Evolutionary conservation across 805 yeast species (phyloP), one percentile per base, ranked within the genome.

Genomic region (Saccharomycopsis vini): DNA sequence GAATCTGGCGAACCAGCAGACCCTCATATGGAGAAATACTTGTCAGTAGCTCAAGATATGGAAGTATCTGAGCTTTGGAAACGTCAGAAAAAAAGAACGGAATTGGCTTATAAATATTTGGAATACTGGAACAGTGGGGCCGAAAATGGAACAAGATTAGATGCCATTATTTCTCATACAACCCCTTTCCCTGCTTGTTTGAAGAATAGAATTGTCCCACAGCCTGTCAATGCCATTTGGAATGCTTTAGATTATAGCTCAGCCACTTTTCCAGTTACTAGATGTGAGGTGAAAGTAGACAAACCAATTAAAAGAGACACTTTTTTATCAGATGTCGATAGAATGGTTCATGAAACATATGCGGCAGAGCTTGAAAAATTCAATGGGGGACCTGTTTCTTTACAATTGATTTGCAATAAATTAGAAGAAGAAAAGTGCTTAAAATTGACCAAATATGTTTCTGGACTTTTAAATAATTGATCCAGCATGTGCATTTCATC

Each of bases 331-430:
- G 66, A 63, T 2, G 54, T 66, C 3, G 83, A 77, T 40, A 52
- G 59, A 36, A 65, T 61, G 19, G 68, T 72, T 31, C 67, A 67
- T 51, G 58, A 61, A 24, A 56, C 66, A 40, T 78, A 75, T 59
- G n/a, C n/a, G n/a, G n/a, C n/a, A n/a, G 69, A 75, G 50, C 71
- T 80, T 1, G 68, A 62, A 41, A 70, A 70, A 48, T 64, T 69
- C 56, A 68, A 75, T 50, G 81, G 79, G 3, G 74, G 79, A 44
- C 79, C 86, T 0, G 78, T 76, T 12, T 74, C 78, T 16, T 61
- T 81, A n/a, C 87, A 81, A 58, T 61, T 81, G 24, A 75, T 79
- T 3, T 77, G 81, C n/a, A 66, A 67, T 45, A 67, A 75, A 42
- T 63, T 69, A 16, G 72, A 77, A 52, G 89, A 81, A 52, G 88